Evolutionary conservation across 257 asterid genomes (phyloP).

Genomic region (Solanum sitiens): DNA sequence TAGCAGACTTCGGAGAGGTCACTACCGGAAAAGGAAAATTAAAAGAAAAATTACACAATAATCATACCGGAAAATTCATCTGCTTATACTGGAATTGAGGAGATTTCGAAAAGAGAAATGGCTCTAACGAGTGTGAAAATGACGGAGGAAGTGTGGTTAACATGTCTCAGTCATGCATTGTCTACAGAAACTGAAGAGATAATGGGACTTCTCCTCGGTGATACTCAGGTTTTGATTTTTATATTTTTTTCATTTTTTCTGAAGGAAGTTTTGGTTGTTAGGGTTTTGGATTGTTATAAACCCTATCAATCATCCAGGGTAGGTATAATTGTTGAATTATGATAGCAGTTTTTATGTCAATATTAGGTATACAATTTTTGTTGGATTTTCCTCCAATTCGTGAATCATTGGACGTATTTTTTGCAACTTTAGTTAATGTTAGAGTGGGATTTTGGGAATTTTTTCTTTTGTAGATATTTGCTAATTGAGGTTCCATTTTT

Average conservation of each 20-base stretch:
- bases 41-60: background rate
- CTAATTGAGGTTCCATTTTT: background rate
- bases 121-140: conserved; percentile 86
- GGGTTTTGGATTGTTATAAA: background rate
- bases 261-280: background rate
- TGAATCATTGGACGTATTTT: background rate
- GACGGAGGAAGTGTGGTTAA: conserved; percentile 98
- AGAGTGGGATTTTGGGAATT: background rate
- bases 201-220: conserved; percentile 99
- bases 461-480: background rate
- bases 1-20: background rate
- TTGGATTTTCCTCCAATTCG: background rate
- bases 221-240: conserved; percentile 51
- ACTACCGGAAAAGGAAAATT: background rate
- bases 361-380: background rate
- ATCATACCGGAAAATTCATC: background rate
- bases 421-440: background rate
- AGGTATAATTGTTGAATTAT: background rate
- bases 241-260: background rate
- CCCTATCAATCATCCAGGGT: background rate
- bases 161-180: conserved; percentile 98
- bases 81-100: background rate
- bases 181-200: conserved; percentile 99
- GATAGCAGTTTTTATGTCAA: background rate
- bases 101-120: conserved; percentile 25